Conservation (phyloP, 768 basidiomycete genomes). For the Mrakia frigida region DNA sequence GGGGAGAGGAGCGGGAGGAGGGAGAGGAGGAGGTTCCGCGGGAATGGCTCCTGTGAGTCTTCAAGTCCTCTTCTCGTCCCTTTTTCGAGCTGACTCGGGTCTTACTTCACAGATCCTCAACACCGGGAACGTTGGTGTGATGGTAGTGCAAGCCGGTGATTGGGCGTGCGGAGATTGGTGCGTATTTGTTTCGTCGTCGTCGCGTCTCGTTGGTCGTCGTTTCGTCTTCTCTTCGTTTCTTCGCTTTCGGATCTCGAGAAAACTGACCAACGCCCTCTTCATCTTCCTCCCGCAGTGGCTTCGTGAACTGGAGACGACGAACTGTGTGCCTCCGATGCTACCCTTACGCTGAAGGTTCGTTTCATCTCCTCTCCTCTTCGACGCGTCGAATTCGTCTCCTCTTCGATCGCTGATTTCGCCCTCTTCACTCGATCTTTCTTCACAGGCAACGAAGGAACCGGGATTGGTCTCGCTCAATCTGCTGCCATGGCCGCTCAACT, state of each 20-base stretch:
- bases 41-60: constrained; percentile 9
- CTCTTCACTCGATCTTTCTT: background rate
- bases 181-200: too few species aligned
- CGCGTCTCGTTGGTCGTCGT: background rate
- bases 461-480: constrained; percentile 18
- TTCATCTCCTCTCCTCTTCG: background rate
- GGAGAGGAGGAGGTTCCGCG: background rate
- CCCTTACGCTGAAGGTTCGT: constrained; percentile 21
- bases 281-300: background rate
- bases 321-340: constrained; percentile 21
- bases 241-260: background rate
- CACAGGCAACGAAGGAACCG: constrained; percentile 17
- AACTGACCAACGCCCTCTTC: background rate
- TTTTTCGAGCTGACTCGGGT: background rate
- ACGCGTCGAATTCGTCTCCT: background rate
- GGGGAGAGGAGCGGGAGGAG: background rate
- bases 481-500: constrained; percentile 19
- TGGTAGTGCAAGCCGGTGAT: constrained; percentile 20
- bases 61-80: too few species aligned
- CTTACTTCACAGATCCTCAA: constrained; percentile 13
- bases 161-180: constrained; percentile 20
- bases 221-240: background rate
- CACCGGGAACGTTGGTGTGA: constrained; percentile 18
- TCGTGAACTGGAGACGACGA: constrained; percentile 26
- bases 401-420: background rate